Evolutionary conservation across 1,284 basidiomycete genomes (phyloP), one percentile per base, ranked within the genome.

Genomic region (Inonotus hispidus): DNA sequence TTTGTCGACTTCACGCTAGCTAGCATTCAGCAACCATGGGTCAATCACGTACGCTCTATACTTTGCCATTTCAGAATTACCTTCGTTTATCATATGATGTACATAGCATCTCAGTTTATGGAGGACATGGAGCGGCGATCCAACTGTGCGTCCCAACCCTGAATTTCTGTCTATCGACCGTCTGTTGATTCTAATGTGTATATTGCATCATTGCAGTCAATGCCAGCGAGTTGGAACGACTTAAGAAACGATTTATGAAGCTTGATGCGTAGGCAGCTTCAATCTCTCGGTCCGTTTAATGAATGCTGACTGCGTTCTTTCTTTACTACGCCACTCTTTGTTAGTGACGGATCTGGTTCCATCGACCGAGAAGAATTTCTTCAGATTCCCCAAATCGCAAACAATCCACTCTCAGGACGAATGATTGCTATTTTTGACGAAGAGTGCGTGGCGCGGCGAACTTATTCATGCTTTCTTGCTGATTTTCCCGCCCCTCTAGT

Each of bases 341-440:
- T 10, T 63, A 92, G 90, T 66, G 95, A 99, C 75, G 94, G 95
- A 41, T 96, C 93, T 19, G 96, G 97, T 61, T 95, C 94, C 23
- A 97, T 99, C 73, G 96, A 98, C 81, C 92, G 93, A 61, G 95
- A 98, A 70, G 96, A 99, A 76, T 99, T 99, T 75, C 79, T 99
- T 58, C 95, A 96, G 79, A 97, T 99, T 79, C 96, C 97, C 0
- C 94, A 97, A 75, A 98, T 99, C 70, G 96, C 96, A 35, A 96
- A 94, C 67, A 99, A 99, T 75, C 97, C 96, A 0, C 79, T 99
- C 53, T 95, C 97, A 52, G 93, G 92, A 59, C 86, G 96, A 57
- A 93, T 99, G 92, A 99, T 99, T 70, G 95, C 95, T 57, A 99
- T 99, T 71, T 99, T 99, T 71, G 96, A 99, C 71, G 94, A 98